Percentiles rank a stretch among this genome's conserved stretches.
Conservation (phyloP, 345 rosid species). For the Physaria fendleri region DNA sequence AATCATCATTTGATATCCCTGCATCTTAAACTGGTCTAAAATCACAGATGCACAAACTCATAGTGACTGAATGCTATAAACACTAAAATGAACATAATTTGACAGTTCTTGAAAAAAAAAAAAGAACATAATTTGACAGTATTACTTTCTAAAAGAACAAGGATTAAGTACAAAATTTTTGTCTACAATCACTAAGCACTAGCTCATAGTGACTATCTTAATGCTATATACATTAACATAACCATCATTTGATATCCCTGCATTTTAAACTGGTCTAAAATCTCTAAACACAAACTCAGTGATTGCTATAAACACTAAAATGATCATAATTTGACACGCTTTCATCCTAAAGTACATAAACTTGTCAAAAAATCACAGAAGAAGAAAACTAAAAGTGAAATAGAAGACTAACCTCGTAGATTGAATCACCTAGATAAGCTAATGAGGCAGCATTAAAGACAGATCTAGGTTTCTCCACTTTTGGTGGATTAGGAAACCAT, state of each 20-base stretch:
- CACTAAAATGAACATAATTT: too few species aligned
- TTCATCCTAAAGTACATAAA: background rate
- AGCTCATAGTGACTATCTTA: background rate
- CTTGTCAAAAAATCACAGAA: background rate
- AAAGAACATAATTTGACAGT: background rate
- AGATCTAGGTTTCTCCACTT: constrained; percentile 33
- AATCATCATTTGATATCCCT: background rate
- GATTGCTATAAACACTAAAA: background rate
- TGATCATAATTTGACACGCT: background rate
- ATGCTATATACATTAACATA: background rate
- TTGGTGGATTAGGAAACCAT: constrained; percentile 37
- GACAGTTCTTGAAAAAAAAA: too few species aligned
- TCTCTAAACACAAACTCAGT: background rate
- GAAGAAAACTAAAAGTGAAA: too few species aligned
- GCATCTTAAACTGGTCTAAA: too few species aligned
- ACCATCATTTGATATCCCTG: background rate
- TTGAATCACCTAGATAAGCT: constrained; percentile 54
- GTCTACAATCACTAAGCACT: background rate
- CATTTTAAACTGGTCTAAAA: background rate
- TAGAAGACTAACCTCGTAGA: constrained; percentile 54
- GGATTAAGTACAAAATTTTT: background rate
- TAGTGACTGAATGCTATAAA: background rate
- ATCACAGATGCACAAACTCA: too few species aligned
- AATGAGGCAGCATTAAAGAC: constrained; percentile 33
- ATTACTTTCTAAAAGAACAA: background rate